Base-by-base conservation (phyloP, 2,329 filamentous ascomycete species). In the Fonsecaea multimorphosa region DNA sequence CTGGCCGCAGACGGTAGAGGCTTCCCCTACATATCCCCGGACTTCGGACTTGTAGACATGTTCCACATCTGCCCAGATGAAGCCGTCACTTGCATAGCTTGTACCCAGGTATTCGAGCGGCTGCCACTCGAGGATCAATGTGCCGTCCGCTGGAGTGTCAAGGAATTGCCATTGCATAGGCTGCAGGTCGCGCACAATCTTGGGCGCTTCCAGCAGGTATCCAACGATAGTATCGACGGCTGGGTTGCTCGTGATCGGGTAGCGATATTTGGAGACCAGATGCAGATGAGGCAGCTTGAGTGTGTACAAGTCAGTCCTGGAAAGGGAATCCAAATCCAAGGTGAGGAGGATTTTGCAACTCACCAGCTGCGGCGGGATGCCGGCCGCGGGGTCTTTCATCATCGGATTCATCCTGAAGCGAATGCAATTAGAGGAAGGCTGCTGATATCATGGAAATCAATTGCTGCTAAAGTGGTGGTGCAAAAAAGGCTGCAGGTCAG, bases 91-190 rank as follows among this genome's bases (percentile, higher is more conserved):
- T 8, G 94, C 89, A 75, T 93, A 96, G 73, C 88, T 89, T 1
- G 86, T 88, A 3, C 86, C 87, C 62, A 91, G 78, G 64, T 89
- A 86, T 72, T 89, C 85, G 59, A 90, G 82, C 1, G 94, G 91
- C 77, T 97, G 93, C 94, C 94, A 98, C 59, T 91, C 90, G 69
- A 98, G 83, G 75, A 95, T 86, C 52, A 97, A 86, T 8, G 89
- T 90, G 63, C 93, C 93, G 78, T 96, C 92, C 59, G 85, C 85
- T 11, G 94, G 94, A 60, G 88, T 86, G 73, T 95, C 88, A 63
- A 98, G 86, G 77, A 94, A 97, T 53, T 91, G 93, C 94, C 94
- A 99, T 79, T 90, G 91, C 84, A 99, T 93, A 2, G 94, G 87
- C 56, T 93, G 89, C 70, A 89, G 84, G 74, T 96, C 90, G 77